Percentiles rank a stretch among this genome's conserved stretches.
phyloP scores from a whole-genome alignment of 2,329 filamentous ascomycete genomes.

The Penicillium fuscoglaucum region DNA sequence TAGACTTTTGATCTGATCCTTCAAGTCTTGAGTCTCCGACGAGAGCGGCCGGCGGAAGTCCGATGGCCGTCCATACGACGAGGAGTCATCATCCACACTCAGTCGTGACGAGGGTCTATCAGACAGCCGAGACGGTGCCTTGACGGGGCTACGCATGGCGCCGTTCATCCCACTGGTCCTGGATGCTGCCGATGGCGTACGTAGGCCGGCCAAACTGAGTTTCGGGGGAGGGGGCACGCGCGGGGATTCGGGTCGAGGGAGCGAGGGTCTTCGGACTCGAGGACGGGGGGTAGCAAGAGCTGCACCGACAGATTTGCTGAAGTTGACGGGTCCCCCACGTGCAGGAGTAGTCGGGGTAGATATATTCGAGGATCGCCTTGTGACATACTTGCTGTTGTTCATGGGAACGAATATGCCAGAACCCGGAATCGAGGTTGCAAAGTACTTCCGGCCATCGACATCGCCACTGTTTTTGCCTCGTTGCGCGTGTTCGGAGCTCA shows the following conservation, averaged over 20 bases:
- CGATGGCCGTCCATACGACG: conserved; percentile 33
- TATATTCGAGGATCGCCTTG: conserved; percentile 58
- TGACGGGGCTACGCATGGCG: conserved; percentile 47
- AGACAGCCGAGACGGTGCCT: conserved; percentile 39
- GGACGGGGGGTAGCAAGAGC: conserved; percentile 68
- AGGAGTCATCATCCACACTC: conserved; percentile 40
- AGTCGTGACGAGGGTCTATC: conserved; percentile 43
- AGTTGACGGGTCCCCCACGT: conserved; percentile 70
- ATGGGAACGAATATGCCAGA: conserved; percentile 92
- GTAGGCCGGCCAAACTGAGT: conserved; percentile 55
- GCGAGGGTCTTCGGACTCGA: conserved; percentile 66
- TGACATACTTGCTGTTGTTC: conserved; percentile 66
- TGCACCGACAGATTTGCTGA: conserved; percentile 84
- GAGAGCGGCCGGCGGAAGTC: conserved; percentile 31
- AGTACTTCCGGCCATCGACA: conserved; percentile 84
- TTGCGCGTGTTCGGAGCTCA: conserved; percentile 74
- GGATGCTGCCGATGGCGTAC: conserved; percentile 54
- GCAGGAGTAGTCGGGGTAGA: conserved; percentile 68
- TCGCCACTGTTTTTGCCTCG: conserved; percentile 95
- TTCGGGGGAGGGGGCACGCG: conserved; percentile 59
- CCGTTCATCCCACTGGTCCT: conserved; percentile 38
- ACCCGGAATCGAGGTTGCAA: conserved; percentile 72
- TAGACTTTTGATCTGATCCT: conserved; percentile 73
- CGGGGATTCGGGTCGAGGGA: conserved; percentile 87
- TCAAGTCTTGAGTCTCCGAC: conserved; percentile 47